Conservation (phyloP, 345 rosid species). For the Salix suchowensis region DNA sequence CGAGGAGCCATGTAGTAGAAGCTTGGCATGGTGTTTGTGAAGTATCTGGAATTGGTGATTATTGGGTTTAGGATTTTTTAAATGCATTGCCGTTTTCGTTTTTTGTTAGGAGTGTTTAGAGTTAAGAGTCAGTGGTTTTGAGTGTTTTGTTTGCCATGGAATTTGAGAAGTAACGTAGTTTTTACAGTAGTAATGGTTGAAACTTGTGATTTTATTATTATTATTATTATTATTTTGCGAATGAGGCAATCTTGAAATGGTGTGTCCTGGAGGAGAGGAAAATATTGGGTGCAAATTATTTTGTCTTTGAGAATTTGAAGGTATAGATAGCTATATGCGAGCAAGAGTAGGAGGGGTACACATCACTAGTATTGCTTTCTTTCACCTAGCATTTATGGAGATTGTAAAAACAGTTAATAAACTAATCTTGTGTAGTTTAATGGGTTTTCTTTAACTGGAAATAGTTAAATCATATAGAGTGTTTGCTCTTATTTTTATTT, state of each 20-base stretch:
- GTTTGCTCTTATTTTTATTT: background rate
- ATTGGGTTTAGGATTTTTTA: background rate
- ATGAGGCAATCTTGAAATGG: too few species aligned
- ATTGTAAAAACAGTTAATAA: background rate
- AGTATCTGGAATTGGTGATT: background rate
- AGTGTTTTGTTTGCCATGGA: background rate
- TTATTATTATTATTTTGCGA: too few species aligned
- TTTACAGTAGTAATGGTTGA: background rate
- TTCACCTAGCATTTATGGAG: background rate
- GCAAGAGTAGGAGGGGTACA: background rate
- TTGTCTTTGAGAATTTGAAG: background rate
- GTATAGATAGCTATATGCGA: background rate
- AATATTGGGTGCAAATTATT: background rate
- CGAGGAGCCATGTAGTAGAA: background rate
- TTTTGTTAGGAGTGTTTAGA: background rate
- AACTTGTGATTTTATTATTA: background rate
- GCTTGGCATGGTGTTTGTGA: background rate
- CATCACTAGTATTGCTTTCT: background rate
- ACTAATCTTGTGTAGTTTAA: background rate
- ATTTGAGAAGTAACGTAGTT: background rate
- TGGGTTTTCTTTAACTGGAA: background rate
- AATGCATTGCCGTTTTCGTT: background rate
- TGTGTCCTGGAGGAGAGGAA: too few species aligned
- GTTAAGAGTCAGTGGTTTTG: background rate
- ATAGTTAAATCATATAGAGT: background rate